Percentiles rank a stretch among this genome's conserved stretches.
Conservation (phyloP, 805 yeast genomes). For the Grigorovia humatica region DNA sequence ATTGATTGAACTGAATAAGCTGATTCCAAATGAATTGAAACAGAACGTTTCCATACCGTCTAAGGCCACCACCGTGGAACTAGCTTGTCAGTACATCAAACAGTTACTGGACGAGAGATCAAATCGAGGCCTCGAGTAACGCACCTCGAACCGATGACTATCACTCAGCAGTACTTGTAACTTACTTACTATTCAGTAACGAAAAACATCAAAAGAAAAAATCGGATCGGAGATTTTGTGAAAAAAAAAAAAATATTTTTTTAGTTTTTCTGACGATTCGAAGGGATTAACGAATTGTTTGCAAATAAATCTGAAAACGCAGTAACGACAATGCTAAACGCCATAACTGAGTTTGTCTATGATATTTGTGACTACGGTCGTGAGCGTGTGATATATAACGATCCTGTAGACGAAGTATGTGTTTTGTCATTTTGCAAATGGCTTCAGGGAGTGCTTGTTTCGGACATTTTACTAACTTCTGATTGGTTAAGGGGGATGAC, state of each 20-base stretch:
- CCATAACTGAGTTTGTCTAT: not conserved
- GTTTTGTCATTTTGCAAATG: too few species aligned
- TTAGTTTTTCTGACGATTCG: too few species aligned
- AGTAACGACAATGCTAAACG: not conserved
- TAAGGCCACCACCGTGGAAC: conserved; percentile 91
- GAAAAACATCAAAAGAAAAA: too few species aligned
- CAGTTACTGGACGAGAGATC: conserved; percentile 8
- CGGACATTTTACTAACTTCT: not conserved
- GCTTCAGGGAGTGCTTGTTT: too few species aligned
- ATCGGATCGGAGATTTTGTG: too few species aligned
- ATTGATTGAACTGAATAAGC: conserved; percentile 56
- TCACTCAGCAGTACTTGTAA: too few species aligned
- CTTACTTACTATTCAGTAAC: too few species aligned
- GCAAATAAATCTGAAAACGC: not conserved
- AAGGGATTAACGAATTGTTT: not conserved
- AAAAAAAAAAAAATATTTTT: too few species aligned
- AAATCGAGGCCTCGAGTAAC: not conserved
- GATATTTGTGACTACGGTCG: not conserved
- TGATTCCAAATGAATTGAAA: conserved; percentile 55
- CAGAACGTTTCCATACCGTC: conserved; percentile 60
- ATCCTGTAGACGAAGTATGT: not conserved
- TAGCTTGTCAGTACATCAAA: conserved; percentile 64
- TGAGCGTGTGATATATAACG: not conserved
- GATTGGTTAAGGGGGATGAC: not conserved
- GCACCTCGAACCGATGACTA: not conserved